Evolutionary conservation across 257 asterid species (phyloP), one percentile per base, ranked within the genome.

Genomic region (Ilex asprella): DNA sequence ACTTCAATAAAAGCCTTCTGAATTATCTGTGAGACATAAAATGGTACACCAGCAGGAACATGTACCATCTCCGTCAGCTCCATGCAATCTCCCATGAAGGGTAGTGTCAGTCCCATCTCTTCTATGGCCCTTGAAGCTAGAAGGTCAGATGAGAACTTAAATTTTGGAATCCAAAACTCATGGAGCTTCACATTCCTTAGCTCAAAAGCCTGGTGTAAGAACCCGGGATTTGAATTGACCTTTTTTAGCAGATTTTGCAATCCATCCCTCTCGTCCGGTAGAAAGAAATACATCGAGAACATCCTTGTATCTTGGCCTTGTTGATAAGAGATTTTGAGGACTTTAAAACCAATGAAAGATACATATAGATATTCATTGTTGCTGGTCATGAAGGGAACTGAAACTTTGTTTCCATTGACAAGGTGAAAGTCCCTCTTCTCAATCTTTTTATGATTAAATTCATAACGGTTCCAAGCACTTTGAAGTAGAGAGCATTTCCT

Each of bases 401-500:
- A 21, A 63, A 63, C 30, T 16, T 52, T 51, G 16, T 31, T 31
- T 35, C 62, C 75, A 12, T 57, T 32, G n/a, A 52, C 60, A 9
- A 70, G 65, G 61, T 57, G 51, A 56, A 63, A 63, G 9, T 63
- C 13, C n/a, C 35, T 35, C 12, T 29, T 10, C 41, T 16, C 1
- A 6, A 62, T 63, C 2, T 10, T 3, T 6, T 53, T 4, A 2
- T 35, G 39, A 29, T 39, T 15, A 21, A 70, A 70, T 16, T 39
- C 15, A 2, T 59, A 3, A 6, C 1, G 27, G 27, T 1, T 6
- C 75, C 70, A 63, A 16, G 15, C 6, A 52, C 27, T 52, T 50
- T 63, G 56, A 70, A 63, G 29, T 70, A 70, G 12, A 70, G 63
- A 11, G 70, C 70, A 51, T 70, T 70, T 59, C 66, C 70, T 30